Conservation (phyloP, 2,329 filamentous ascomycete species). For the Cordyceps cicadae region DNA sequence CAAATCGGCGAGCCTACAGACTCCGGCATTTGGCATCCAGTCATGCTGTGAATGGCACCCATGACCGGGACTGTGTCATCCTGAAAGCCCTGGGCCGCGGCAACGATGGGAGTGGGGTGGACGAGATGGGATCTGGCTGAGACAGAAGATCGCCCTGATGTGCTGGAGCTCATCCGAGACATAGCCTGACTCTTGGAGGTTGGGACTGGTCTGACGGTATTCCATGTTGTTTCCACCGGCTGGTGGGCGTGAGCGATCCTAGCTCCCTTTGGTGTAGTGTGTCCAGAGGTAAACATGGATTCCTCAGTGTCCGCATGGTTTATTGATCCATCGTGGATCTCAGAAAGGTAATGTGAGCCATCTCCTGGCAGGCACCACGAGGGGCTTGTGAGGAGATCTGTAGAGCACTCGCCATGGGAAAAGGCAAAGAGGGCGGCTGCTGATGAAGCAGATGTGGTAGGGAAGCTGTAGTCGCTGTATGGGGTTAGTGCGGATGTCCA, state of each 20-base stretch:
- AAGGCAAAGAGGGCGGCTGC: conserved; percentile 47
- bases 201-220: conserved; percentile 27
- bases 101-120: conserved; percentile 41
- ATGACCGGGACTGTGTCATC: conserved; percentile 29
- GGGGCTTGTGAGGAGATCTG: conserved; percentile 46
- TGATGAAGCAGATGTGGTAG: conserved; percentile 42
- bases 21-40: conserved; percentile 7
- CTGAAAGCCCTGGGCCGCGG: conserved; percentile 38
- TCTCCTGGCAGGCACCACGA: conserved; percentile 50
- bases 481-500: conserved; percentile 50
- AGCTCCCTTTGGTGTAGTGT: conserved; percentile 44
- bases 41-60: conserved; percentile 26
- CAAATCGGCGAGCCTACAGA: conserved; percentile 39
- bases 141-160: conserved; percentile 35
- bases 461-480: conserved; percentile 49
- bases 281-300: conserved; percentile 45
- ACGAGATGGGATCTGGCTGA: conserved; percentile 44
- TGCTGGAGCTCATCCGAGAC: conserved; percentile 31
- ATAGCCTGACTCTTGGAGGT: conserved; percentile 29
- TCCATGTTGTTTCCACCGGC: conserved; percentile 42
- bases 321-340: conserved; percentile 42
- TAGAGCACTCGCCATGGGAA: conserved; percentile 51
- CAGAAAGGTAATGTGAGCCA: conserved; percentile 52
- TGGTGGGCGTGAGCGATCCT: conserved; percentile 36
- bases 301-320: conserved; percentile 47